A percentile compares a stretch with the other conserved stretches of the same genome.
phyloP scores from a whole-genome alignment of 495 filamentous ascomycete species.

The Cercophora sp. region DNA sequence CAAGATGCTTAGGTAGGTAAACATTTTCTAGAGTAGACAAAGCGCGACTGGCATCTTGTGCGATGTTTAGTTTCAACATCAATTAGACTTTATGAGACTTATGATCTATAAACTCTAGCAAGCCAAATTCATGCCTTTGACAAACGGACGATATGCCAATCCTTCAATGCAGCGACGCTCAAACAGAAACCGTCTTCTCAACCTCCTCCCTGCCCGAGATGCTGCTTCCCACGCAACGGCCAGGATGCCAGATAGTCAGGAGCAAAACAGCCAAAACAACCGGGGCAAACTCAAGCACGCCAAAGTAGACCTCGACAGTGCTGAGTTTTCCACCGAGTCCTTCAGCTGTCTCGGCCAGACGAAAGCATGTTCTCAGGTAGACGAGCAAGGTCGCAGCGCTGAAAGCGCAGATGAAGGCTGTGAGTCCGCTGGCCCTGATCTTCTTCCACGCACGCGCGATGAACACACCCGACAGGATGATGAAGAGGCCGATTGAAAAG shows the following conservation, averaged over 20 bases:
- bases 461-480: slow-evolving; percentile 34
- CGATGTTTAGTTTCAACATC: no score
- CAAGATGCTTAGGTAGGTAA: no score
- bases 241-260: slow-evolving; percentile 46
- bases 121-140: no score
- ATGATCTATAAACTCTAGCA: no score
- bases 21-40: no score
- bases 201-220: no score
- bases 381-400: slow-evolving; percentile 43
- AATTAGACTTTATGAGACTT: no score
- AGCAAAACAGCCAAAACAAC: slow-evolving; percentile 44
- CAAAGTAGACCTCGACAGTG: slow-evolving; percentile 49
- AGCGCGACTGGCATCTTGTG: no score
- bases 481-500: slow-evolving; percentile 46
- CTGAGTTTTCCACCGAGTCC: slow-evolving; percentile 43
- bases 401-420: slow-evolving; percentile 36
- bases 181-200: no score
- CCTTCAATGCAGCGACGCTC: no score
- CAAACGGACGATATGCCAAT: no score
- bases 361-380: slow-evolving; percentile 50
- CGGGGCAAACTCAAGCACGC: slow-evolving; percentile 50
- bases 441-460: slow-evolving; percentile 20
- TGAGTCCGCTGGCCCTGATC: slow-evolving; percentile 10
- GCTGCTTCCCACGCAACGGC: slow-evolving; percentile 32
- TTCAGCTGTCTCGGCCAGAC: slow-evolving; percentile 53